Conservation (phyloP, 768 basidiomycete genomes). For the Trametes punicea region DNA sequence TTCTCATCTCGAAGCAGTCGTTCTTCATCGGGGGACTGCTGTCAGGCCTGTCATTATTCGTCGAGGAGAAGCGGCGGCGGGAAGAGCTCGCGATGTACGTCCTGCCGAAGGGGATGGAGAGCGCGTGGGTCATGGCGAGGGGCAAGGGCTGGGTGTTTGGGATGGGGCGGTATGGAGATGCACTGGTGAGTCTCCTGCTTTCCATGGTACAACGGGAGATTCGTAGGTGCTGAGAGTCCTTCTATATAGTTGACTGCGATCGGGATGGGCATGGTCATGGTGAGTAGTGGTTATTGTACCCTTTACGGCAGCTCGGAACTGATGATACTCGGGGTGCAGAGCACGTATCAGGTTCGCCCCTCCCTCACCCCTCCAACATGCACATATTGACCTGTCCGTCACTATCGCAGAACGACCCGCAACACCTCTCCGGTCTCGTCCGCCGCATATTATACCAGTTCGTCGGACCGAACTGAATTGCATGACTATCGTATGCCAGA, state of each 20-base stretch:
- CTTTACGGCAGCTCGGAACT: not conserved
- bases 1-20: slow-evolving; percentile 64
- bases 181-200: slow-evolving; percentile 43
- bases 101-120: slow-evolving; percentile 86
- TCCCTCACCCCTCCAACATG: no score
- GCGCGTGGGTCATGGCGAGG: slow-evolving; percentile 78
- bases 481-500: no score
- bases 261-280: slow-evolving; percentile 93
- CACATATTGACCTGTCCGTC: not conserved
- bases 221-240: not conserved
- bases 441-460: slow-evolving; percentile 83
- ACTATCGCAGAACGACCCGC: slow-evolving; percentile 55
- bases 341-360: slow-evolving; percentile 63
- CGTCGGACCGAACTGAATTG: slow-evolving; percentile 65
- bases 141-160: slow-evolving; percentile 73
- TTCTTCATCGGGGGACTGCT: slow-evolving; percentile 75
- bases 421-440: slow-evolving; percentile 79
- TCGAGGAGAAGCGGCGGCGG: slow-evolving; percentile 86
- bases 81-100: slow-evolving; percentile 92
- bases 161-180: slow-evolving; percentile 68
- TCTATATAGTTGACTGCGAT: slow-evolving; percentile 53
- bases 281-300: slow-evolving; percentile 29
- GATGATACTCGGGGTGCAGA: slow-evolving; percentile 36
- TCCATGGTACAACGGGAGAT: not conserved
- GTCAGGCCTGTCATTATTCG: slow-evolving; percentile 73